These are phyloP conservation scores for Ophiostoma ulmi DNA, from an alignment of 2,329 filamentous ascomycete species.

Conservation along the genomic window DNA sequence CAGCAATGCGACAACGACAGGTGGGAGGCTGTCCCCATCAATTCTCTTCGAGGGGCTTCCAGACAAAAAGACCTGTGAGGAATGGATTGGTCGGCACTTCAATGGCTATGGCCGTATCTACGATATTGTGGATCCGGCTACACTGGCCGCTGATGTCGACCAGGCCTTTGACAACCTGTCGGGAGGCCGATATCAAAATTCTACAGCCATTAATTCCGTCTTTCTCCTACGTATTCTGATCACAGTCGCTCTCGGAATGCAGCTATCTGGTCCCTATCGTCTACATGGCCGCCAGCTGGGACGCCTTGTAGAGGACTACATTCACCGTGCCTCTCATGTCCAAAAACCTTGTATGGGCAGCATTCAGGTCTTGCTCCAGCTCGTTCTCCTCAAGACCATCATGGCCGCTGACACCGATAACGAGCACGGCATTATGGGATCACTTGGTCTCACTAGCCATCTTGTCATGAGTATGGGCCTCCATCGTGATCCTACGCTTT, in stretches of 20 bases:
- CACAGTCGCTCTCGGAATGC: conserved; percentile 21
- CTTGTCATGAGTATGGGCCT: conserved; percentile 28
- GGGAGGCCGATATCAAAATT: not conserved
- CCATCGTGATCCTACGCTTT: conserved; percentile 27
- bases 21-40: not conserved
- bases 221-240: conserved; percentile 19
- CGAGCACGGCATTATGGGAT: conserved; percentile 10
- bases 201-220: conserved; percentile 5
- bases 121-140: conserved; percentile 14
- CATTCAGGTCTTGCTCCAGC: conserved; percentile 18
- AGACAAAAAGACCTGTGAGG: conserved; percentile 15
- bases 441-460: conserved; percentile 19
- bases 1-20: not conserved
- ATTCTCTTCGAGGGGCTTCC: conserved; percentile 15
- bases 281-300: conserved; percentile 21
- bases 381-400: conserved; percentile 19
- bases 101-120: conserved; percentile 18
- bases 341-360: conserved; percentile 21
- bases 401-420: conserved; percentile 19
- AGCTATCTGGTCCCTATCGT: conserved; percentile 19
- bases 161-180: conserved; percentile 8
- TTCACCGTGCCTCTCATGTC: conserved; percentile 1
- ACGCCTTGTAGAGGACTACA: conserved; percentile 17
- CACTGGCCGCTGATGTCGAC: conserved; percentile 12
- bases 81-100: conserved; percentile 20